phyloP scores from a whole-genome alignment of 2,329 filamentous ascomycete species.

The Neofusicoccum kwambonambiense region DNA sequence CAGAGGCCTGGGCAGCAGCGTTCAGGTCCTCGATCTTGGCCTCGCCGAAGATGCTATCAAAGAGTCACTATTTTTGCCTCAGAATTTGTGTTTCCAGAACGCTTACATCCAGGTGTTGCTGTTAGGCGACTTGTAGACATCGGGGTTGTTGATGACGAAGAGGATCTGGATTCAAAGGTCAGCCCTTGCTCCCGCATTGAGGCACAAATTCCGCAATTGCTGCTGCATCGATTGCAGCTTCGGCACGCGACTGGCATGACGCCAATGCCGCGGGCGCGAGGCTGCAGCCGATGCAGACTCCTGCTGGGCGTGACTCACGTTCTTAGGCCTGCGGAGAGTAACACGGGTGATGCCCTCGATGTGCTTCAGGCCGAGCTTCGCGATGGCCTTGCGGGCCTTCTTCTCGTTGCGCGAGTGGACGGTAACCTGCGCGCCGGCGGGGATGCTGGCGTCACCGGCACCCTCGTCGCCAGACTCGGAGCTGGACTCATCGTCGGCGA shows the following conservation, averaged over 20 bases:
- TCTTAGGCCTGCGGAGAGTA: constrained; percentile 96
- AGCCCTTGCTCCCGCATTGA: neutral
- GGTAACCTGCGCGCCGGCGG: constrained; percentile 82
- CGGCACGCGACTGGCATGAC: neutral
- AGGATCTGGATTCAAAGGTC: constrained; percentile 66
- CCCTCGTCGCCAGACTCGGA: constrained; percentile 74
- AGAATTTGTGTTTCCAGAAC: neutral
- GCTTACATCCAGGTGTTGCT: constrained; percentile 99
- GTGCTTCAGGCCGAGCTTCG: constrained; percentile 95
- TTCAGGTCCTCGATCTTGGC: constrained; percentile 99
- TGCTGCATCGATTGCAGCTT: neutral
- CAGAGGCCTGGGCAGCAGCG: constrained; percentile 93
- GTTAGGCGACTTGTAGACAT: constrained; percentile 98
- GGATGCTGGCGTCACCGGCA: constrained; percentile 61
- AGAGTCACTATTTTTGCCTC: constrained; percentile 25
- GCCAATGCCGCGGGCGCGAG: neutral
- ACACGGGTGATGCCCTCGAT: constrained; percentile 97
- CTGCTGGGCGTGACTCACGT: constrained; percentile 66
- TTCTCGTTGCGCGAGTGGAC: constrained; percentile 99
- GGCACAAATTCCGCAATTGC: neutral
- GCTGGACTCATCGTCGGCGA: constrained; percentile 70
- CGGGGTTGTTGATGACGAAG: constrained; percentile 99
- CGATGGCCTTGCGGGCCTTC: constrained; percentile 99
- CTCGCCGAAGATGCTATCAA: constrained; percentile 89
- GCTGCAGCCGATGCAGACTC: neutral